Base-by-base conservation (phyloP, 2,329 filamentous ascomycete species). In the Trichoderma asperellum region DNA sequence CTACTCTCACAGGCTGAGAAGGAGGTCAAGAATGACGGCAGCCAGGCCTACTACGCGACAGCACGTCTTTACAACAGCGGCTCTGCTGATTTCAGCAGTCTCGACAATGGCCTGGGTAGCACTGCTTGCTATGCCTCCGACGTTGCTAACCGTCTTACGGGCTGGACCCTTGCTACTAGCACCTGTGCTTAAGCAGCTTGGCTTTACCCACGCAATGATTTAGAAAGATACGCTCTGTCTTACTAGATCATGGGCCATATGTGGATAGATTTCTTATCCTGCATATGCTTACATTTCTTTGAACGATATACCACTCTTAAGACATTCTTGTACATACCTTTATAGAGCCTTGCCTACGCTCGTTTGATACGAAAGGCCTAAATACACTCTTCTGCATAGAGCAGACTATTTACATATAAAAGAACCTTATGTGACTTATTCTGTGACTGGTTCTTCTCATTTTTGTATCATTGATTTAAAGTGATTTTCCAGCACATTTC, bases 1-100 rank as follows among this genome's bases (percentile, higher is more conserved):
- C 58, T 71, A 21, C 14, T 68, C 16, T 40, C 49, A 11, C 24
- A 70, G 56, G 64, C 70, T 10, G 5, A 49, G 24, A 14, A 52
- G 12, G 21, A 47, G 29, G 55, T 58, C 21, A 24, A 58, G 49
- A 56, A 43, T 60, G 7, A 57, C 16, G 68, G 61, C 12, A 66
- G 61, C 56, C 72, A 70, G 47, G 61, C 70, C n/a, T 61, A 65
- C 68, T 74, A 74, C 58, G 72, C 71, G 11, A 65, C 72, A 3
- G 68, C 73, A 55, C 71, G 73, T 27, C 72, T 71, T 43, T 74
- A 74, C 62, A 74, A 74, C 72, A 71, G 68, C 53, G 73, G 73
- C 65, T 74, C 73, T 35, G 73, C 71, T 53, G 68, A 74, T 64
- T 74, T 72, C 66, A 56, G 29, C 52, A 69, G 73, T 72, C 72